These are phyloP conservation scores for Ballota nigra DNA, from an alignment of 257 asterid species.

Conservation along the genomic window DNA sequence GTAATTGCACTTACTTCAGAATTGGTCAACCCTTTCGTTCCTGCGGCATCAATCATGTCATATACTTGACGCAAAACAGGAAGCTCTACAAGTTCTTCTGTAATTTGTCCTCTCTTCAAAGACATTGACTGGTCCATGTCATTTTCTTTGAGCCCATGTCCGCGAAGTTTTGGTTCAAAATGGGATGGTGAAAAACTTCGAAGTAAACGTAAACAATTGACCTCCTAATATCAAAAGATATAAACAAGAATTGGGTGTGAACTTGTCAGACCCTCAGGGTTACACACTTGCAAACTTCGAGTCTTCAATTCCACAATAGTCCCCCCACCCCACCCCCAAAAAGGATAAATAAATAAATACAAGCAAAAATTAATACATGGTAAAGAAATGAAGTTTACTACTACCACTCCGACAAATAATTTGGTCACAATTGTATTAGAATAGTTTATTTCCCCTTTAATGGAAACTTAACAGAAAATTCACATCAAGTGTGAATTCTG, in stretches of 20 bases:
- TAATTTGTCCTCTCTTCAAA: slow-evolving; percentile 64
- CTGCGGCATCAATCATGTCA: slow-evolving; percentile 85
- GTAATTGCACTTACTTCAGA: slow-evolving; percentile 52
- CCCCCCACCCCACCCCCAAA: not conserved
- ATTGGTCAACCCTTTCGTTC: slow-evolving; percentile 72
- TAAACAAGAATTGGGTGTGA: slow-evolving; percentile 5
- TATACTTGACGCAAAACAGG: slow-evolving; percentile 80
- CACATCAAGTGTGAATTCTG: not conserved
- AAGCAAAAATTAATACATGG: not conserved
- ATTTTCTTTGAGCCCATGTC: slow-evolving; percentile 37
- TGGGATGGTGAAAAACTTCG: slow-evolving; percentile 68
- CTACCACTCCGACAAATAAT: not conserved
- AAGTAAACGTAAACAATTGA: slow-evolving; percentile 72
- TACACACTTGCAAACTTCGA: not conserved
- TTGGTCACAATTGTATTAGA: not conserved
- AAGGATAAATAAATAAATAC: not conserved
- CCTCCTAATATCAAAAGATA: slow-evolving; percentile 49
- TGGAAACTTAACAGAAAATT: no score
- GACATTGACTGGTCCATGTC: slow-evolving; percentile 42
- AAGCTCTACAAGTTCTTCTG: slow-evolving; percentile 84
- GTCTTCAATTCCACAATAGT: slow-evolving; percentile 4
- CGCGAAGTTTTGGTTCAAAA: slow-evolving; percentile 58
- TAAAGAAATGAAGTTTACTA: slow-evolving; percentile 15
- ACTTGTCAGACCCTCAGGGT: not conserved
- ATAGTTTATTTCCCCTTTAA: not conserved